These are phyloP conservation scores for Dactylonectria estremocensis DNA, from an alignment of 2,329 filamentous ascomycete genomes.

Conservation along the genomic window DNA sequence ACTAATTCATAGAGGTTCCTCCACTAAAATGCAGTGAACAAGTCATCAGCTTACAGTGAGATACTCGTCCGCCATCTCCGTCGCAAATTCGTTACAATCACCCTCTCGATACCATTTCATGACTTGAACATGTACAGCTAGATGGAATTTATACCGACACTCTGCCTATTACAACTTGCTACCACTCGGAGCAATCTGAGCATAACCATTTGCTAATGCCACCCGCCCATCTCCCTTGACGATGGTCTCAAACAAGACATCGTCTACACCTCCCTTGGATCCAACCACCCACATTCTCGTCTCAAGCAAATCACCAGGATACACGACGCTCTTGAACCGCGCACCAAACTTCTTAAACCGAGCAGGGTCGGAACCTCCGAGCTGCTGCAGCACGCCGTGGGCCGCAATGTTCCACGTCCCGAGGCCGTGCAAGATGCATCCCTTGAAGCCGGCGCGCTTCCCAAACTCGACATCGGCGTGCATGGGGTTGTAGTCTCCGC, in stretches of 20 bases:
- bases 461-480: slow-evolving; percentile 62
- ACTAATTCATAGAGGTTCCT: too few relatives aligned
- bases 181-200: slow-evolving; percentile 47
- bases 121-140: not conserved
- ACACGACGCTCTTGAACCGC: slow-evolving; percentile 62
- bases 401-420: slow-evolving; percentile 65
- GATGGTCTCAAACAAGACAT: slow-evolving; percentile 58
- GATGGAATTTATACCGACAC: not conserved
- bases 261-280: slow-evolving; percentile 50
- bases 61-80: not conserved
- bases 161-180: slow-evolving; percentile 45
- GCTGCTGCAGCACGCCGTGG: slow-evolving; percentile 57
- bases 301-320: slow-evolving; percentile 61
- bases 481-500: slow-evolving; percentile 65
- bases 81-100: not conserved
- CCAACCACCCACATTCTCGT: slow-evolving; percentile 60
- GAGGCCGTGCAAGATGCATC: slow-evolving; percentile 62
- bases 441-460: slow-evolving; percentile 60
- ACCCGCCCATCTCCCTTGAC: slow-evolving; percentile 57
- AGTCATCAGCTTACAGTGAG: not conserved
- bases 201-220: slow-evolving; percentile 56
- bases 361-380: slow-evolving; percentile 58
- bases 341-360: slow-evolving; percentile 61
- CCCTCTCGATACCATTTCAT: not conserved
- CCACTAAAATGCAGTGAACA: too few relatives aligned